These are phyloP conservation scores for Stipa capillata DNA, from an alignment of 176 grass and related monocot species.

Conservation along the genomic window DNA sequence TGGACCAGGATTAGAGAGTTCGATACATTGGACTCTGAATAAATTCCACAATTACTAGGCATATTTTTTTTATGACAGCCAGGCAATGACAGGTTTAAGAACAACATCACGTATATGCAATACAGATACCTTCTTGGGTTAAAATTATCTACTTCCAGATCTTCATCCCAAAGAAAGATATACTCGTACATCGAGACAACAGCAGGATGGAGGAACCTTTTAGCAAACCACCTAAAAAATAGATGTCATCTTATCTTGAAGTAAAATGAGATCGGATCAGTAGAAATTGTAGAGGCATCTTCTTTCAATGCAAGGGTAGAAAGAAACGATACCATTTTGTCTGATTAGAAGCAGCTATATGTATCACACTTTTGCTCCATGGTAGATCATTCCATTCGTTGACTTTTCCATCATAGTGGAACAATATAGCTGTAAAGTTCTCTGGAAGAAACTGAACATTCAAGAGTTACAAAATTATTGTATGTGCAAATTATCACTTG, in stretches of 20 bases:
- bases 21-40: neutral
- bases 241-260: slow-evolving; percentile 13
- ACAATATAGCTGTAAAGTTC: slow-evolving; percentile 89
- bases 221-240: slow-evolving; percentile 90
- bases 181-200: slow-evolving; percentile 75
- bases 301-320: slow-evolving; percentile 10
- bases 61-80: neutral
- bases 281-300: neutral
- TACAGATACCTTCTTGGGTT: slow-evolving; percentile 56
- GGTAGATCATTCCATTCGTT: slow-evolving; percentile 73
- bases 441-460: slow-evolving; percentile 93
- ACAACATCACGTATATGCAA: neutral
- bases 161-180: slow-evolving; percentile 97
- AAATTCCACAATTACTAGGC: neutral
- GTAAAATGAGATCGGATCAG: slow-evolving; percentile 3
- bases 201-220: slow-evolving; percentile 87
- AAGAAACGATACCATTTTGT: slow-evolving; percentile 68
- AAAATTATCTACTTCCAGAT: slow-evolving; percentile 75
- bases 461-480: slow-evolving; percentile 44
- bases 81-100: neutral
- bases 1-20: slow-evolving; percentile 9
- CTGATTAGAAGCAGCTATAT: slow-evolving; percentile 77
- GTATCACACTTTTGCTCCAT: slow-evolving; percentile 86
- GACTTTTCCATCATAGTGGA: slow-evolving; percentile 96
- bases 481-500: neutral